Evolutionary conservation across 306 rosid species (phyloP), one percentile per base, ranked within the genome.

Genomic region (Echinosophora koreensis): DNA sequence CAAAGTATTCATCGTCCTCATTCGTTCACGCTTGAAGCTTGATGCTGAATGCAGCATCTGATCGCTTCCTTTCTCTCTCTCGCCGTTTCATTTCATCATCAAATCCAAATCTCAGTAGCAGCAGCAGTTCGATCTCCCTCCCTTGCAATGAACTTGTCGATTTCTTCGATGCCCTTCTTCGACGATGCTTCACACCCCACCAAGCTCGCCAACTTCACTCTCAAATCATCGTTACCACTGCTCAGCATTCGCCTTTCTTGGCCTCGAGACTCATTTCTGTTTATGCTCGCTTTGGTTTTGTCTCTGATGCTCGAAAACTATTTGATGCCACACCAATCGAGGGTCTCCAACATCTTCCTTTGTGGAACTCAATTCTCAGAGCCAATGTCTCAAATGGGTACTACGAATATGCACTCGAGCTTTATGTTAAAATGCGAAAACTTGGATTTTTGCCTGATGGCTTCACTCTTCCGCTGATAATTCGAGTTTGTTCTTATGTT

Each of bases 341-440:
- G 80, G 81, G 34, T 61, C 73, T 74, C 42, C 80, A 83, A 0
- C 77, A 82, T 71, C 18, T 71, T 74, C 90, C 87, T 50, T 59
- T 90, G 34, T 94, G 97, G 98, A 92, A 92, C 71, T 85, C 97
- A 3, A 80, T 92, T 56, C 84, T 89, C 22, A 94, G 97, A 85
- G 97, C 88, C 28, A 82, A 86, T 83, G 97, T 94, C 42, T 80
- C 84, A 54, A 83, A 81, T 80, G 95, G 92, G 41, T 79, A 58
- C 59, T 84, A 73, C 17, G 59, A 66, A 22, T 70, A 81, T 57
- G 93, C 86, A 5, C 39, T 90, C 66, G 1, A 74, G 28, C 30
- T 92, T 64, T 90, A 87, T 66, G 67, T 65, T 76, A 60, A 76
- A 80, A 90, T 94, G 98, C 80, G 78, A 67, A 87, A 79, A 38